Percentiles rank a stretch among this genome's conserved stretches.
phyloP scores from a whole-genome alignment of 1,139 yeast genomes.

The Saccharomycopsis crataegensis region DNA sequence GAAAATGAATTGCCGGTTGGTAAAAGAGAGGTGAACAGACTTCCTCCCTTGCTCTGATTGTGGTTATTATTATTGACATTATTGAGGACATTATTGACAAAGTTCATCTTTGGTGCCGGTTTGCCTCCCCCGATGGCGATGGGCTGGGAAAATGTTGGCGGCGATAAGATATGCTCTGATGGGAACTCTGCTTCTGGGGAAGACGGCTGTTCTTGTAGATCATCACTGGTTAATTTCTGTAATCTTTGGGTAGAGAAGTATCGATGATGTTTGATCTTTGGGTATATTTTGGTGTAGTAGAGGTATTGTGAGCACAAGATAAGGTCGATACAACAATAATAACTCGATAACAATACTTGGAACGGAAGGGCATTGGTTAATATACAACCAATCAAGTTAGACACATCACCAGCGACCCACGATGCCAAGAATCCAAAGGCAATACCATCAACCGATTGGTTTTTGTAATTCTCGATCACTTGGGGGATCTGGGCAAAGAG shows the following conservation, averaged over 20 bases:
- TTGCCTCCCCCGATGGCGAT: background rate
- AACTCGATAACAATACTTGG: conserved; percentile 67
- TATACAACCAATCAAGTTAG: conserved; percentile 75
- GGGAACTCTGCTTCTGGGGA: conserved; percentile 1
- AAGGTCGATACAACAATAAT: conserved; percentile 68
- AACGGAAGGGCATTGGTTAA: conserved; percentile 70
- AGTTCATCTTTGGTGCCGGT: too few relatives aligned
- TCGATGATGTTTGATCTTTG: conserved; percentile 3
- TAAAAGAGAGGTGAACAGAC: background rate
- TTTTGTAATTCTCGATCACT: conserved; percentile 65
- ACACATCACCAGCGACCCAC: conserved; percentile 83
- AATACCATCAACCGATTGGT: conserved; percentile 81
- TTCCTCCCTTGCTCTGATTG: background rate
- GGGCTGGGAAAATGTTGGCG: background rate
- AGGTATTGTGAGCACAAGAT: conserved; percentile 35
- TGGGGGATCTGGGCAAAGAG: conserved; percentile 89
- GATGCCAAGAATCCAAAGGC: conserved; percentile 67
- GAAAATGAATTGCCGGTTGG: conserved; percentile 4
- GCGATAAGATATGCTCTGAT: conserved; percentile 2
- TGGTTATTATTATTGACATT: background rate
- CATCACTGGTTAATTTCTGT: background rate
- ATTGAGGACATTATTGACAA: too few relatives aligned
- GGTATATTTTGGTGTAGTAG: conserved; percentile 18
- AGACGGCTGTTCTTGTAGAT: background rate
- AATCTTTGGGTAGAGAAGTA: background rate